phyloP scores from a whole-genome alignment of 2,329 filamentous ascomycete species.

The Nothophoma quercina region DNA sequence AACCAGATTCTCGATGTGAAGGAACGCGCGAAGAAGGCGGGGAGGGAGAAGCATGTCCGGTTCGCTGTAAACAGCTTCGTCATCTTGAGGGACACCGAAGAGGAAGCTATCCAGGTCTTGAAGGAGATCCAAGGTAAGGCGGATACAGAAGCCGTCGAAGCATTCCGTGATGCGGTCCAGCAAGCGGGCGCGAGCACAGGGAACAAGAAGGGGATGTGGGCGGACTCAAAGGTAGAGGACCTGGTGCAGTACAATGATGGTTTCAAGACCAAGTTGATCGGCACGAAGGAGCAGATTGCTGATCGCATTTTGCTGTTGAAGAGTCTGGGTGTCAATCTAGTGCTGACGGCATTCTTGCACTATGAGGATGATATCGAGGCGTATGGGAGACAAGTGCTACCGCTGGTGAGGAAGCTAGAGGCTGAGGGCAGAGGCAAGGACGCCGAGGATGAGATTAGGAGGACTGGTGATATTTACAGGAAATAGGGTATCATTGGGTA shows the following conservation, averaged over 20 bases:
- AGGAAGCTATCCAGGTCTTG: conserved; percentile 58
- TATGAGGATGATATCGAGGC: conserved; percentile 62
- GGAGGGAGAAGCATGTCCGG: conserved; percentile 55
- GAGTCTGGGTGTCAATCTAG: conserved; percentile 54
- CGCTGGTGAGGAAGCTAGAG: conserved; percentile 59
- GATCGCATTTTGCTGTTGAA: conserved; percentile 60
- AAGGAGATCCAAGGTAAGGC: conserved; percentile 63
- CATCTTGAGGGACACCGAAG: conserved; percentile 59
- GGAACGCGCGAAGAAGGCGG: conserved; percentile 54
- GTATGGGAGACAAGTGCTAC: conserved; percentile 58
- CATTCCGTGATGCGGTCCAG: conserved; percentile 59
- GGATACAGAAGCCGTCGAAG: conserved; percentile 59
- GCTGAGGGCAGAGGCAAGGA: conserved; percentile 58
- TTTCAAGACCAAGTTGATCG: conserved; percentile 64
- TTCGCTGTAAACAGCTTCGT: conserved; percentile 62
- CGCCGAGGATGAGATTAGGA: conserved; percentile 54
- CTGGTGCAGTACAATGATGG: conserved; percentile 64
- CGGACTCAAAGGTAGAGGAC: conserved; percentile 60
- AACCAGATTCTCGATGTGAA: conserved; percentile 60
- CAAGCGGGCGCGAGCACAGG: conserved; percentile 58
- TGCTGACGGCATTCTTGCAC: conserved; percentile 59
- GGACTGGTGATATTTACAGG: conserved; percentile 59
- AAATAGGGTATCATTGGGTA: conserved; percentile 16
- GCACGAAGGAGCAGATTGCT: conserved; percentile 60
- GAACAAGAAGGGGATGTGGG: conserved; percentile 63